Percentiles rank a stretch among this genome's conserved stretches.
Conservation (phyloP, 2,329 filamentous ascomycete genomes). For the Diaporthe aspalathi region DNA sequence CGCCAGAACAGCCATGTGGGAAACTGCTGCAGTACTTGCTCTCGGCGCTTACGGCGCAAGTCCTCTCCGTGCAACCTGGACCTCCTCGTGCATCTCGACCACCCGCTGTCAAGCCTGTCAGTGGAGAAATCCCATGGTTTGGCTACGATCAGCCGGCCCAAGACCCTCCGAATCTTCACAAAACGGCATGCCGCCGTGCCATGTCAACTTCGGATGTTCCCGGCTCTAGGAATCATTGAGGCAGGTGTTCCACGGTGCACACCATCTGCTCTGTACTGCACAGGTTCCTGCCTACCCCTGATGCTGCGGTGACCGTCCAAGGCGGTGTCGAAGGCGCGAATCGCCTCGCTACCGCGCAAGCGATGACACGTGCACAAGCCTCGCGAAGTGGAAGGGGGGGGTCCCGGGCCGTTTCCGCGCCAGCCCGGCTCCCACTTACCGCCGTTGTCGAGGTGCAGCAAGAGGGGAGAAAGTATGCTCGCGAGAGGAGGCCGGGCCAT, state of each 20-base stretch:
- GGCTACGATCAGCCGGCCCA: background rate
- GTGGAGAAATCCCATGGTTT: background rate
- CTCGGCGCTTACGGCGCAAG: background rate
- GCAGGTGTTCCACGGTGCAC: slow-evolving; percentile 11
- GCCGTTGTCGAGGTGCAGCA: background rate
- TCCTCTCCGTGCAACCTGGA: background rate
- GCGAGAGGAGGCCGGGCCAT: background rate
- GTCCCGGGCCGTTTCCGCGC: background rate
- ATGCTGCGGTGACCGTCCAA: background rate
- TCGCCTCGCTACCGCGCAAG: background rate
- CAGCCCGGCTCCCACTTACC: background rate
- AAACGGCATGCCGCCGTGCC: background rate
- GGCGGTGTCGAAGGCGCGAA: slow-evolving; percentile 16
- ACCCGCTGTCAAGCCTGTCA: background rate
- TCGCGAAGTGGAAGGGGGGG: background rate
- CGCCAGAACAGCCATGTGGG: background rate
- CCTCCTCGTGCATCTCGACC: background rate
- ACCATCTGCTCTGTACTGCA: background rate
- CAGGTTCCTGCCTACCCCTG: background rate
- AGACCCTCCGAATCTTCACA: slow-evolving; percentile 2
- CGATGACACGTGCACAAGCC: background rate
- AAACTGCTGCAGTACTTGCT: background rate
- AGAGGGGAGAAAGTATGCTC: background rate
- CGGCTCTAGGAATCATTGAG: slow-evolving; percentile 13
- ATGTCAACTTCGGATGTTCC: slow-evolving; percentile 28